A percentile compares a stretch with the other conserved stretches of the same genome.
Evolutionary conservation across 257 asterid genomes (phyloP).

Genomic region (Lantana camara): DNA sequence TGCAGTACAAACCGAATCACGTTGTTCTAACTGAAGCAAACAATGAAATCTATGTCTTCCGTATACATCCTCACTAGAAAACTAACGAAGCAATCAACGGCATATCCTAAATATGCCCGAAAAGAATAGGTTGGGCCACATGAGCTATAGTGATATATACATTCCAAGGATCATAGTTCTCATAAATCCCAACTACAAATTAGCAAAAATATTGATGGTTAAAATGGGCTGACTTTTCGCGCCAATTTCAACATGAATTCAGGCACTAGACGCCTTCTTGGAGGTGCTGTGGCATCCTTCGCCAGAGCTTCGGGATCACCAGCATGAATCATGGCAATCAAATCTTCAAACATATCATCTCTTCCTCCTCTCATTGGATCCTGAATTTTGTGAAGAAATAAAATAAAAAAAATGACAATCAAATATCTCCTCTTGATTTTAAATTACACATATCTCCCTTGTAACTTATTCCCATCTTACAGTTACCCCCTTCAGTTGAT

Average conservation of each 20-base stretch:
- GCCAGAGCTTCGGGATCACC: conserved; percentile 75
- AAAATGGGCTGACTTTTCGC: conserved; percentile 74
- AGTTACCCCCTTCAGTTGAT: too few relatives aligned
- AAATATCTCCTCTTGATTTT: too few relatives aligned
- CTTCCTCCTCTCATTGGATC: conserved; percentile 98
- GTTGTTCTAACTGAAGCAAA: conserved; percentile 7
- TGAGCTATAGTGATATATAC: neutral
- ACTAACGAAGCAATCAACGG: conserved; percentile 11
- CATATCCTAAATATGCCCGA: neutral
- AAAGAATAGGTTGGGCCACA: conserved; percentile 27
- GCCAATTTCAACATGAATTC: conserved; percentile 85
- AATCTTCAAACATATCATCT: conserved; percentile 77
- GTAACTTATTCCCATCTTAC: too few relatives aligned
- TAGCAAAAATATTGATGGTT: conserved; percentile 8
- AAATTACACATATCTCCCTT: too few relatives aligned
- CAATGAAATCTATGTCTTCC: neutral
- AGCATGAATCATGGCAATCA: conserved; percentile 62
- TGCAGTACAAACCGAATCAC: conserved; percentile 1
- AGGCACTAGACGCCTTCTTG: conserved; percentile 86
- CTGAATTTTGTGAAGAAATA: conserved; percentile 37
- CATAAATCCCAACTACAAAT: neutral
- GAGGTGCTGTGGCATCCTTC: conserved; percentile 57
- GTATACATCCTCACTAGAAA: conserved; percentile 6
- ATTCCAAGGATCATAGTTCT: too few relatives aligned
- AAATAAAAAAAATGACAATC: too few relatives aligned